Conservation (phyloP, 23 red algal species). For the Gracilaria gracilis region DNA sequence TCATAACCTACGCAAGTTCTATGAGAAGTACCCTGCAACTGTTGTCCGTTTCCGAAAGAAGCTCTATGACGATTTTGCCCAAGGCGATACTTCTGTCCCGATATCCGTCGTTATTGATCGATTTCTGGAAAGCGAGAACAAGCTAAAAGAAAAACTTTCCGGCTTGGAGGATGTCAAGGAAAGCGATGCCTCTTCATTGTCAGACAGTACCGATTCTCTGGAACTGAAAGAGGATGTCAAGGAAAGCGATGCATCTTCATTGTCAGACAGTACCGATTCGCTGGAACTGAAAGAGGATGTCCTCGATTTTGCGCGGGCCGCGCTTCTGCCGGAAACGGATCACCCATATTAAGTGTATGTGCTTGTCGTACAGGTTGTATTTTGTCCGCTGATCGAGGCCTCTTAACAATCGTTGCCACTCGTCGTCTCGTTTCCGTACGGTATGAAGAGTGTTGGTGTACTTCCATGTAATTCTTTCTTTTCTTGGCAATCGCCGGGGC, state of each 20-base stretch:
- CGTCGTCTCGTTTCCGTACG: neutral
- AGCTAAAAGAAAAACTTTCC: conserved; percentile 22
- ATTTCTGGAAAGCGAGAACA: conserved; percentile 53
- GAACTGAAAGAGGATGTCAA: neutral
- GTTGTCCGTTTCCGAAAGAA: conserved; percentile 70
- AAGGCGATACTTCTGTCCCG: conserved; percentile 48
- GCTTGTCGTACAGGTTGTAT: neutral
- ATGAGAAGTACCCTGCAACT: conserved; percentile 64
- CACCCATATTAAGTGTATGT: neutral
- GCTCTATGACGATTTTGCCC: conserved; percentile 59
- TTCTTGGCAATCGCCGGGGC: neutral
- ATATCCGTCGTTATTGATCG: conserved; percentile 57
- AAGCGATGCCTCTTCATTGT: neutral
- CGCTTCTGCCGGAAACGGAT: neutral
- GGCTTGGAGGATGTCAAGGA: conserved; percentile 1
- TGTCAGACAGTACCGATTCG: conserved; percentile 7
- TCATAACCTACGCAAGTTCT: conserved; percentile 74
- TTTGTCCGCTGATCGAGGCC: neutral
- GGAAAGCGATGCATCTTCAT: conserved; percentile 1
- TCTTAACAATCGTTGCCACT: neutral
- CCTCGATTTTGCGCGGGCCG: neutral
- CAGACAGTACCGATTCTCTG: conserved; percentile 9
- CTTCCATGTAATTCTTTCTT: neutral
- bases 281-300: neutral
- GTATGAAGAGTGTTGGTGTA: neutral